Base-by-base conservation (phyloP, 129 eudicot species). In the Solidago caesia region DNA sequence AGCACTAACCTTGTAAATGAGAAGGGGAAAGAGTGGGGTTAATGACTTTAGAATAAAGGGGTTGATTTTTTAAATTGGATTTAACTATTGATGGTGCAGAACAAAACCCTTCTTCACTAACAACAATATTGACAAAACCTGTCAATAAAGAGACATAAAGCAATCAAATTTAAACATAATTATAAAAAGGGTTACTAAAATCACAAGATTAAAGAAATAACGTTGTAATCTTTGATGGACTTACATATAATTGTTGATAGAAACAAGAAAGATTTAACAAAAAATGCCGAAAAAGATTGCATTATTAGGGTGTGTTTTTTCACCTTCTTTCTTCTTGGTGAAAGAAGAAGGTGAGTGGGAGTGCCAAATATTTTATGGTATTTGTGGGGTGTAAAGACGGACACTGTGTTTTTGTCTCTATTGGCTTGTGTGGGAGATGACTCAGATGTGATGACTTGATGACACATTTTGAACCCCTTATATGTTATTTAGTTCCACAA, bases 11-110 rank as follows among this genome's bases (percentile, higher is more conserved):
- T 94, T 84, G 88, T 25, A 94, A 86, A 78, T 94, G 97, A 84
- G 96, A 82, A 74, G 99, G 97, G 8, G 96, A 80, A 41, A 94
- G 91, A 45, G 99, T 94, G 61, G 99, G 99, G 49, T 91, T 88
- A 21, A 87, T 88, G 62, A 82, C 96, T 81, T 91, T 94, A 78
- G 86, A 86, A 67, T 92, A 92, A 72, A 89, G 88, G 58, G 96
- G 85, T 66, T 67, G 71, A 42, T 77, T 44, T 5, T 60, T 67
- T 49, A 88, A 60, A 26, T 77, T 71, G 41, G 79, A 68, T 26
- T 79, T 65, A 75, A 71, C 85, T 67, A 83, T 61, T 8, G 85
- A 77, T 52, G 96, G 84, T n/a, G 88, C 88, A 72, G 90, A 86
- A 86, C 97, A 94, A 84, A 94, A 94, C 83, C 96, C 96, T 79